These are phyloP conservation scores for Bolboschoenus planiculmis DNA, from an alignment of 176 grass and related monocot genomes.

Conservation along the genomic window DNA sequence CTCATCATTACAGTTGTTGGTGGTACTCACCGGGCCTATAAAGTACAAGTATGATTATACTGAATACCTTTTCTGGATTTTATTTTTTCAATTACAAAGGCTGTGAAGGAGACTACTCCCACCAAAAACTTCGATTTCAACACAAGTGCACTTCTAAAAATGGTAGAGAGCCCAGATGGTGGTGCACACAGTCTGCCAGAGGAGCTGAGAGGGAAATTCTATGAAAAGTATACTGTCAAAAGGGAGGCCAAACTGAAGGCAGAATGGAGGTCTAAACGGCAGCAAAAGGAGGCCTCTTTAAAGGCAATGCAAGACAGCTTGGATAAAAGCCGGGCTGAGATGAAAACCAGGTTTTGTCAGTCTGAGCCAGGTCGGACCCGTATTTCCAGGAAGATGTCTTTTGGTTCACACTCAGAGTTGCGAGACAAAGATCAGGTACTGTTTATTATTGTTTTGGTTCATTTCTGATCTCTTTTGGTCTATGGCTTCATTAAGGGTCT, in stretches of 20 bases:
- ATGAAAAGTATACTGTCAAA: slow-evolving; percentile 90
- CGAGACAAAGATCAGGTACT: slow-evolving; percentile 35
- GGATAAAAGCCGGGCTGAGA: slow-evolving; percentile 74
- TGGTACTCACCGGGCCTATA: neutral
- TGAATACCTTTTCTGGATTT: slow-evolving; percentile 30
- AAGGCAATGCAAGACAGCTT: slow-evolving; percentile 86
- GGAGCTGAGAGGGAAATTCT: slow-evolving; percentile 86
- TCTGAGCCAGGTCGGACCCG: slow-evolving; percentile 40
- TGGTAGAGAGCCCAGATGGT: slow-evolving; percentile 50
- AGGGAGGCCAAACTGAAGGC: slow-evolving; percentile 84
- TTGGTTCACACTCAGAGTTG: slow-evolving; percentile 37
- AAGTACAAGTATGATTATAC: neutral
- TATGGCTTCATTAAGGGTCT: neutral
- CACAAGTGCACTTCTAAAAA: slow-evolving; percentile 63
- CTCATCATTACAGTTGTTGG: neutral
- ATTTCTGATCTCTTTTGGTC: neutral
- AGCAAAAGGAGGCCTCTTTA: slow-evolving; percentile 73
- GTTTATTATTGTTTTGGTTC: neutral
- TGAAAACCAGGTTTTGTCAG: slow-evolving; percentile 57
- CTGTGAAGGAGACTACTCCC: slow-evolving; percentile 36
- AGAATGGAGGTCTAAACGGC: slow-evolving; percentile 62
- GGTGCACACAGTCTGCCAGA: slow-evolving; percentile 52
- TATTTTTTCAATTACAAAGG: slow-evolving; percentile 31
- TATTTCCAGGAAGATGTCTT: slow-evolving; percentile 40
- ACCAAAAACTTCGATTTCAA: slow-evolving; percentile 33